These are phyloP conservation scores for Euphorbia peplus DNA, from an alignment of 345 rosid species.

Conservation along the genomic window DNA sequence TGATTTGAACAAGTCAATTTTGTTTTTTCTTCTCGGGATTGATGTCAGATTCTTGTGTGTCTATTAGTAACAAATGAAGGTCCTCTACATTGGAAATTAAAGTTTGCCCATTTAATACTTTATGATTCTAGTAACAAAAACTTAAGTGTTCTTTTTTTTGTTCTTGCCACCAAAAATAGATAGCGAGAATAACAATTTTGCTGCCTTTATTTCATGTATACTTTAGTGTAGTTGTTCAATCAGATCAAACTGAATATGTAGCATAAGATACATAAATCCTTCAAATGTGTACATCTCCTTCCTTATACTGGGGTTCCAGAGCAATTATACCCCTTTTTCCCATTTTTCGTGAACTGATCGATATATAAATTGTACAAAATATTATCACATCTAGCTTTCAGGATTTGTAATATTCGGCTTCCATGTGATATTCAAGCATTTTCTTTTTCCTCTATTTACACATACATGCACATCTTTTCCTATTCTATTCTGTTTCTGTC, in stretches of 20 bases:
- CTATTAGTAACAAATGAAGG: neutral
- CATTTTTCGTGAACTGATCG: neutral
- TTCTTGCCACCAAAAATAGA: neutral
- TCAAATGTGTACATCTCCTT: neutral
- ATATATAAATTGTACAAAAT: neutral
- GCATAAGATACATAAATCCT: neutral
- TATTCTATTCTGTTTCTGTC: neutral
- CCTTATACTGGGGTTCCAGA: neutral
- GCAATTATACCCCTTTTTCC: neutral
- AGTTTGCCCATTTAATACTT: neutral
- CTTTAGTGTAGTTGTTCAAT: neutral
- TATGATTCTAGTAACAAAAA: neutral
- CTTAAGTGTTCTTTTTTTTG: neutral
- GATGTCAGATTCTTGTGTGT: conserved; percentile 2
- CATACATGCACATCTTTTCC: neutral
- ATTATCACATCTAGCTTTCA: neutral
- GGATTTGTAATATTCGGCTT: neutral
- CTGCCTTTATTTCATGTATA: neutral
- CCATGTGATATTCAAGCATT: neutral
- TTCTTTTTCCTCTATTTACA: neutral
- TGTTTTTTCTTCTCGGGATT: neutral
- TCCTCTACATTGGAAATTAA: neutral
- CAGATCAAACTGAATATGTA: neutral
- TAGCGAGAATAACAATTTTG: neutral
- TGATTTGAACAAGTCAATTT: neutral